Evolutionary conservation across 164 flowering plant genomes (phyloP).

Genomic region (Macadamia tetraphylla): DNA sequence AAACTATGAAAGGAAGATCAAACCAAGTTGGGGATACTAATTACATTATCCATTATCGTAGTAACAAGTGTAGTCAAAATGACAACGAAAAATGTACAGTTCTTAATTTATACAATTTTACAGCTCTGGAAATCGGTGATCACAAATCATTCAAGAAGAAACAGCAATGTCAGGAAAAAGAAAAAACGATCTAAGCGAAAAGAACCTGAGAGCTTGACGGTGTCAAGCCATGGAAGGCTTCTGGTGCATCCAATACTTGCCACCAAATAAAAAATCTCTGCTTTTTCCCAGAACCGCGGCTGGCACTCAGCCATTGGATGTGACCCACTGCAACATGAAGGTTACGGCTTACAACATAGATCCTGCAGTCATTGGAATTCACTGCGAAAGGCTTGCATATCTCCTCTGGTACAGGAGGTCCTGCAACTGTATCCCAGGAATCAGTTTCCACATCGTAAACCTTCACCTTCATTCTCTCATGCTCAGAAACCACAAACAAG

Average conservation of each 20-base stretch:
- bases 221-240: constrained; percentile 45
- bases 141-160: no score
- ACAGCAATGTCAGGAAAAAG: not conserved
- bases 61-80: no score
- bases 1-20: no score
- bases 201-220: constrained; percentile 85
- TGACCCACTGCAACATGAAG: constrained; percentile 80
- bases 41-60: no score
- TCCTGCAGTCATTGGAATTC: constrained; percentile 30
- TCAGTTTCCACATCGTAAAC: constrained; percentile 47
- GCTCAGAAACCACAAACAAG: constrained; percentile 60
- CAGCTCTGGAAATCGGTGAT: no score
- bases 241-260: constrained; percentile 66
- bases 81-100: no score
- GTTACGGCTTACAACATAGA: constrained; percentile 67
- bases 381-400: constrained; percentile 62
- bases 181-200: constrained; percentile 41
- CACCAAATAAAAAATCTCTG: constrained; percentile 54
- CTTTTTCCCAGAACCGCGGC: constrained; percentile 18
- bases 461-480: constrained; percentile 51
- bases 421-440: constrained; percentile 52
- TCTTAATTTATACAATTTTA: no score
- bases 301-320: constrained; percentile 24
- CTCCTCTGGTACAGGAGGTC: constrained; percentile 52
- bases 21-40: no score